phyloP scores from a whole-genome alignment of 345 rosid genomes.

The Toxicodendron radicans region DNA sequence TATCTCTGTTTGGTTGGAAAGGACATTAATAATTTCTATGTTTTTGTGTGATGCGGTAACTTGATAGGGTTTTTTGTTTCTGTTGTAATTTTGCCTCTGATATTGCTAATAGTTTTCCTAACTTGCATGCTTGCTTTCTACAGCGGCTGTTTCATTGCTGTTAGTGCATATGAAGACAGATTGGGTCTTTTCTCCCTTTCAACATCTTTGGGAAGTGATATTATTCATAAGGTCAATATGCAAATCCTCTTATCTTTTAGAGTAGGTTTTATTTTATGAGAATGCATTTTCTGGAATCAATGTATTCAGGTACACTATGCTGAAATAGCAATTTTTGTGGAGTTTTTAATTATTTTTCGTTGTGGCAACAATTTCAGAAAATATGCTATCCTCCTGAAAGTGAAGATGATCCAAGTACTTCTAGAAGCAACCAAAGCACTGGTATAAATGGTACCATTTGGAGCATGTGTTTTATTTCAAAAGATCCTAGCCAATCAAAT shows the following conservation, averaged over 20 bases:
- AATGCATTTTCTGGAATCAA: neutral
- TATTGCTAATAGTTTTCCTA: slow-evolving; percentile 6
- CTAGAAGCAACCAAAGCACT: slow-evolving; percentile 40
- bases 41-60: neutral
- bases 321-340: slow-evolving; percentile 6
- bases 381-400: slow-evolving; percentile 75
- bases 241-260: slow-evolving; percentile 20
- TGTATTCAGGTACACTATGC: neutral
- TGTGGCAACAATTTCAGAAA: slow-evolving; percentile 46
- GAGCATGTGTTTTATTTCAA: slow-evolving; percentile 97
- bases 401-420: slow-evolving; percentile 40
- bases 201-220: slow-evolving; percentile 54
- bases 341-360: slow-evolving; percentile 20
- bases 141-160: slow-evolving; percentile 84
- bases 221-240: slow-evolving; percentile 61
- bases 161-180: slow-evolving; percentile 79
- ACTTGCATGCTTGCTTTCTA: slow-evolving; percentile 20
- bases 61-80: neutral
- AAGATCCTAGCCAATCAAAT: slow-evolving; percentile 43
- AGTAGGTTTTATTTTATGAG: slow-evolving; percentile 1
- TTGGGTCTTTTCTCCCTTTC: slow-evolving; percentile 85
- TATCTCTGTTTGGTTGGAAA: neutral
- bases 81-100: neutral
- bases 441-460: slow-evolving; percentile 80
- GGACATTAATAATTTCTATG: neutral